phyloP scores from a whole-genome alignment of 2,329 filamentous ascomycete species.

The Colletotrichum gloeosporioides region DNA sequence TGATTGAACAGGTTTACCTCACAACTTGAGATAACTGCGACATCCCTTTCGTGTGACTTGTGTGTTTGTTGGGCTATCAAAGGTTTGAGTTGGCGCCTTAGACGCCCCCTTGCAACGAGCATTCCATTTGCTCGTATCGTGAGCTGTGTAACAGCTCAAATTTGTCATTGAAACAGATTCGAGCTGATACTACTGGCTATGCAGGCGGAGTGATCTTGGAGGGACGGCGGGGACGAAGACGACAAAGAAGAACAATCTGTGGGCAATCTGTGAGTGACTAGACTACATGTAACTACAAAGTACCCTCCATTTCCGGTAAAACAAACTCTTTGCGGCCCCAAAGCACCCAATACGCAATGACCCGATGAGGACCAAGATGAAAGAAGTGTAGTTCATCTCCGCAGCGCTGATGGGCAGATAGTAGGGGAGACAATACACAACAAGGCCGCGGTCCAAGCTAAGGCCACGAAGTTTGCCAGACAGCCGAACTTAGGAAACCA shows the following conservation, averaged over 20 bases:
- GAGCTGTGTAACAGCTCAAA: neutral
- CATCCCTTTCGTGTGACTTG: neutral
- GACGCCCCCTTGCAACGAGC: neutral
- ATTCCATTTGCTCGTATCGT: neutral
- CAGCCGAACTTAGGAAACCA: slow-evolving; percentile 29
- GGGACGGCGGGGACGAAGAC: too few species aligned
- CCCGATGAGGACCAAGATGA: slow-evolving; percentile 22
- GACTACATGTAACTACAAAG: neutral
- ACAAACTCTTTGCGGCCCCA: neutral
- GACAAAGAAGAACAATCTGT: too few species aligned
- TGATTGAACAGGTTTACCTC: neutral
- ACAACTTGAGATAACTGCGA: neutral
- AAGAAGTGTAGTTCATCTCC: slow-evolving; percentile 31
- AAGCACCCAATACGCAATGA: slow-evolving; percentile 21
- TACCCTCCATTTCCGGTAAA: neutral
- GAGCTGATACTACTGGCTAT: neutral
- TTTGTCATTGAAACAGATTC: neutral
- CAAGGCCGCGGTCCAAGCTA: slow-evolving; percentile 26
- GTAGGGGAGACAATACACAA: slow-evolving; percentile 33
- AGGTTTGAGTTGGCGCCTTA: neutral
- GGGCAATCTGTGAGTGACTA: neutral
- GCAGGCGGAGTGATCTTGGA: neutral
- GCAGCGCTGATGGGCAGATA: slow-evolving; percentile 23
- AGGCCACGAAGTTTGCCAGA: slow-evolving; percentile 28
- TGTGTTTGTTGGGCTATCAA: neutral